Percentiles rank a stretch among this genome's conserved stretches.
Evolutionary conservation across 2,329 filamentous ascomycete genomes (phyloP).

Genomic region (Didymella segeticola): DNA sequence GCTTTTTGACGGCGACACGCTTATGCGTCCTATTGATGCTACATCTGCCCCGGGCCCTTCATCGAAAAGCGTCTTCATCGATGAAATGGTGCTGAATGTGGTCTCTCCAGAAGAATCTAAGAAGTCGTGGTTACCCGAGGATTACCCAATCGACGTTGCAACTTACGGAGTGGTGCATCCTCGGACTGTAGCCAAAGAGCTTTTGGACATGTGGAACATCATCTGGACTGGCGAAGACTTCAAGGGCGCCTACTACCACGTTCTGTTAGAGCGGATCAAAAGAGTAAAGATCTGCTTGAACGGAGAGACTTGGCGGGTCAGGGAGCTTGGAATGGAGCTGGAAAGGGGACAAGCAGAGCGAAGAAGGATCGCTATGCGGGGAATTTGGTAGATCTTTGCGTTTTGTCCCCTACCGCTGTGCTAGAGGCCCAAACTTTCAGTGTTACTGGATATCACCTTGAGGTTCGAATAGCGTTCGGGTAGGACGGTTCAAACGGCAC

Average conservation of each 20-base stretch:
- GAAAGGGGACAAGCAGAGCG: slow-evolving; percentile 41
- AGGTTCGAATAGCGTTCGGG: slow-evolving; percentile 15
- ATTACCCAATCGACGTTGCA: slow-evolving; percentile 26
- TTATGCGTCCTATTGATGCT: slow-evolving; percentile 23
- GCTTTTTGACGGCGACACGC: slow-evolving; percentile 35
- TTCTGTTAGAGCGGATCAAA: slow-evolving; percentile 38
- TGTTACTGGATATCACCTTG: not conserved
- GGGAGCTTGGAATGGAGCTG: slow-evolving; percentile 41
- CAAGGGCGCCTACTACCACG: slow-evolving; percentile 33
- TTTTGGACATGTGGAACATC: slow-evolving; percentile 43
- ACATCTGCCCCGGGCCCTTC: slow-evolving; percentile 4
- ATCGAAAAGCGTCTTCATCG: slow-evolving; percentile 27
- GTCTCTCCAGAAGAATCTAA: slow-evolving; percentile 22
- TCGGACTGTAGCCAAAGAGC: slow-evolving; percentile 34
- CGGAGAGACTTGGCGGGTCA: slow-evolving; percentile 33
- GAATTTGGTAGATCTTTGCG: slow-evolving; percentile 23
- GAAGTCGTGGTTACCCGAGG: slow-evolving; percentile 26
- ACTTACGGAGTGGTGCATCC: slow-evolving; percentile 35
- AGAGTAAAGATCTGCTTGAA: slow-evolving; percentile 42
- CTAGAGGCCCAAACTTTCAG: too few relatives aligned
- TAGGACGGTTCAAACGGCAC: slow-evolving; percentile 17
- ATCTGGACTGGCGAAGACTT: slow-evolving; percentile 42
- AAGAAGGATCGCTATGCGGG: slow-evolving; percentile 36
- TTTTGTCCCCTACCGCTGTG: not conserved
- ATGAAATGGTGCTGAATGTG: slow-evolving; percentile 44